Conservation (phyloP, 805 yeast species). For the Saccharomycopsis schoenii region DNA sequence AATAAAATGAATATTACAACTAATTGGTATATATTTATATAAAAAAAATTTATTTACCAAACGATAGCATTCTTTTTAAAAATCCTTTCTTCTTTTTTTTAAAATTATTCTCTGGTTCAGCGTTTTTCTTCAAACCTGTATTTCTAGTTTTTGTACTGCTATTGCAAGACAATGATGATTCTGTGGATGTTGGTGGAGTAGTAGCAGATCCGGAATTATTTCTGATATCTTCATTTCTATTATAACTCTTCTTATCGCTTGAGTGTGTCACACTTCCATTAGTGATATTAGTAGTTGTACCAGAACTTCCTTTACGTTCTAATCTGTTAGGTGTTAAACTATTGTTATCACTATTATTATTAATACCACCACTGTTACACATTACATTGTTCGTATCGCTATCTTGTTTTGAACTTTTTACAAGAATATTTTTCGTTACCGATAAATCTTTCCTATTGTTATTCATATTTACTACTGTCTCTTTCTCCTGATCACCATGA, state of each 20-base stretch:
- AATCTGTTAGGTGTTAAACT: too few species aligned
- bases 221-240: not conserved
- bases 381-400: too few species aligned
- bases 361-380: too few species aligned
- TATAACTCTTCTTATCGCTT: not conserved
- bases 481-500: not conserved
- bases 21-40: too few species aligned
- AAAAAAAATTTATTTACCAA: not conserved
- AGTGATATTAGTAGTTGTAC: not conserved
- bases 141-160: not conserved
- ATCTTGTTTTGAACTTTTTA: too few species aligned
- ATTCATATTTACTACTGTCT: not conserved
- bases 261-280: not conserved
- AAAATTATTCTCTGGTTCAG: not conserved
- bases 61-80: conserved; percentile 3
- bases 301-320: too few species aligned
- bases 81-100: conserved; percentile 6
- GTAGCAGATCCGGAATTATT: not conserved
- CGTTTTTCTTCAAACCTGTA: not conserved
- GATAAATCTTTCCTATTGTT: not conserved
- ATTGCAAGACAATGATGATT: not conserved
- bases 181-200: not conserved
- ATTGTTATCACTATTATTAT: too few species aligned
- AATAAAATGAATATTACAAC: too few species aligned
- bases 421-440: too few species aligned